phyloP scores from a whole-genome alignment of 768 basidiomycete genomes.

The Pleurotus eryngii region DNA sequence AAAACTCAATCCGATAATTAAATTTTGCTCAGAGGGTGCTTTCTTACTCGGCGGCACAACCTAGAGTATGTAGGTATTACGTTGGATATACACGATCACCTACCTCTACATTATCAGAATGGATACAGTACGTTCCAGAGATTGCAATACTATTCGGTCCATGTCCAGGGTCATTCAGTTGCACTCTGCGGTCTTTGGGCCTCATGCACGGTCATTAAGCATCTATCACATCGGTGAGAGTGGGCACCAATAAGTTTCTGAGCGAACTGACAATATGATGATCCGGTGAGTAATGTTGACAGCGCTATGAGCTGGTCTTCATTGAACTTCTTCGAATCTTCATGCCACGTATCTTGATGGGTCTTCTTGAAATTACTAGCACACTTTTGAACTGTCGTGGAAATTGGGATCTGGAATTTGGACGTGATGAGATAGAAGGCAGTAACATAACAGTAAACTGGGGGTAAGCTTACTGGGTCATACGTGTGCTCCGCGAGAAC shows the following conservation, averaged over 20 bases:
- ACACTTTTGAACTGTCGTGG: conserved; percentile 77
- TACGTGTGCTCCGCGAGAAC: conserved; percentile 81
- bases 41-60: too few species aligned
- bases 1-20: too few species aligned
- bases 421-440: conserved; percentile 11
- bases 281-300: conserved; percentile 82
- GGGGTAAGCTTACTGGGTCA: conserved; percentile 59
- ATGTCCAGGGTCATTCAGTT: too few species aligned
- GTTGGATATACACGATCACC: too few species aligned
- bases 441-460: neutral
- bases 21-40: too few species aligned
- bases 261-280: conserved; percentile 66
- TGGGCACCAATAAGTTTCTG: too few species aligned
- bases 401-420: conserved; percentile 64
- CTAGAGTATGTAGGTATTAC: too few species aligned
- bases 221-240: conserved; percentile 2
- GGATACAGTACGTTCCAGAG: too few species aligned
- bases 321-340: conserved; percentile 81
- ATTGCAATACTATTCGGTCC: too few species aligned
- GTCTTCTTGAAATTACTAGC: conserved; percentile 80
- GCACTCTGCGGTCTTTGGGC: too few species aligned
- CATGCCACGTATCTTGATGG: conserved; percentile 87
- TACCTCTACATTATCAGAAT: too few species aligned
- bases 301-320: conserved; percentile 82
- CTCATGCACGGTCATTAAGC: conserved; percentile 3